phyloP scores from a whole-genome alignment of 164 flowering plant species.

The Sedum album region DNA sequence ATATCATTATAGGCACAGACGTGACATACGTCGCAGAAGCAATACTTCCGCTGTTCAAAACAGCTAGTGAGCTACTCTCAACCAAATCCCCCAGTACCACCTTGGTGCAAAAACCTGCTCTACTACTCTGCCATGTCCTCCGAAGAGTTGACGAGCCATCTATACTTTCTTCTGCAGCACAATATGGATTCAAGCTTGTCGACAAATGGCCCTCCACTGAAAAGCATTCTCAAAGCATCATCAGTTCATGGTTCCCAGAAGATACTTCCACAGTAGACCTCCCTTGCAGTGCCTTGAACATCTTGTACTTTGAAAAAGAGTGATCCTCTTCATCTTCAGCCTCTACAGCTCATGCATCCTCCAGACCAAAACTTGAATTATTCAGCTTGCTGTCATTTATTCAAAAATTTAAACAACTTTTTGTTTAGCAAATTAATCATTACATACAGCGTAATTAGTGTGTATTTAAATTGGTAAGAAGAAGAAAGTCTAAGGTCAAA shows the following conservation, averaged over 20 bases:
- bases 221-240: conserved; percentile 24
- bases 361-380: no score
- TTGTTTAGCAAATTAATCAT: no score
- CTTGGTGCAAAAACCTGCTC: conserved; percentile 29
- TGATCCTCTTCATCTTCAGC: neutral
- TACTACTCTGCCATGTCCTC: conserved; percentile 73
- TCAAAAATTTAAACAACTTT: no score
- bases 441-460: no score
- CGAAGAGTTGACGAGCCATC: conserved; percentile 85
- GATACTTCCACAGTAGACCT: conserved; percentile 10
- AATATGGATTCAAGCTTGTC: conserved; percentile 55
- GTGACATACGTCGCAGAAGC: conserved; percentile 76
- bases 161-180: conserved; percentile 59
- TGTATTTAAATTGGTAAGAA: no score
- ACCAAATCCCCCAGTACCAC: neutral
- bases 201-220: conserved; percentile 55
- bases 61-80: conserved; percentile 53
- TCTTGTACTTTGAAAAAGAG: conserved; percentile 50
- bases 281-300: conserved; percentile 48
- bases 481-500: no score
- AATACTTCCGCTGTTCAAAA: conserved; percentile 60
- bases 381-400: no score
- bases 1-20: conserved; percentile 82
- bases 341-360: no score
- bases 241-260: conserved; percentile 52